phyloP scores from a whole-genome alignment of 768 basidiomycete species.

The Cystobasidiopsis lactophilus region DNA sequence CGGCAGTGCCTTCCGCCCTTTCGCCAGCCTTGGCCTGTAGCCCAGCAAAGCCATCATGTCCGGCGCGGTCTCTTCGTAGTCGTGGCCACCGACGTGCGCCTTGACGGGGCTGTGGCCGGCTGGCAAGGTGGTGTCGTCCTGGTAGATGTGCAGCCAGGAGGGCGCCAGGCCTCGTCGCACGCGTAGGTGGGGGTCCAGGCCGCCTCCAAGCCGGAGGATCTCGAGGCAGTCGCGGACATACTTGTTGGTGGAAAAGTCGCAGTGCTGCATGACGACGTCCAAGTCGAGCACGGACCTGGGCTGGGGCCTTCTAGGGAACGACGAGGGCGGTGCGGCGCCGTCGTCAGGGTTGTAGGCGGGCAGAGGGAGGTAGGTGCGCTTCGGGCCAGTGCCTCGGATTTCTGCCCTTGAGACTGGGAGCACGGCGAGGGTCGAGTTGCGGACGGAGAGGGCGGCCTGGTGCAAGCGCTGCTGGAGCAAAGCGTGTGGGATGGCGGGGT shows the following conservation, averaged over 20 bases:
- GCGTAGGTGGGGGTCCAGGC: slow-evolving; percentile 59
- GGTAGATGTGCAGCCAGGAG: slow-evolving; percentile 72
- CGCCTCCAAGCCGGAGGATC: slow-evolving; percentile 69
- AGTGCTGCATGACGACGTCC: slow-evolving; percentile 76
- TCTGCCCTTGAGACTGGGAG: no score
- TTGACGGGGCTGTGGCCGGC: background rate
- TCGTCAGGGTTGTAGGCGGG: background rate
- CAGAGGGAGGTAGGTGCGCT: slow-evolving; percentile 25
- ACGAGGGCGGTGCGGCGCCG: slow-evolving; percentile 33
- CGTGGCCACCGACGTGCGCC: background rate
- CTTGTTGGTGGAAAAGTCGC: slow-evolving; percentile 66
- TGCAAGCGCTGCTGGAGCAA: no score
- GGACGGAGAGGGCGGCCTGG: no score
- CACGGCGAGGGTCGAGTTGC: background rate
- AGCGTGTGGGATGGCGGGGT: slow-evolving; percentile 44
- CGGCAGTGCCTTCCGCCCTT: no score
- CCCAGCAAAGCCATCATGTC: slow-evolving; percentile 8
- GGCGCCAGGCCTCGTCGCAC: slow-evolving; percentile 53
- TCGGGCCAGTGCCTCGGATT: slow-evolving; percentile 33
- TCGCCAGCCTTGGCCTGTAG: background rate
- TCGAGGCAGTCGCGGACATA: slow-evolving; percentile 96
- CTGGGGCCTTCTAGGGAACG: slow-evolving; percentile 69
- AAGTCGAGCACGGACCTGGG: slow-evolving; percentile 70
- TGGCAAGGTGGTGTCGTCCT: slow-evolving; percentile 30
- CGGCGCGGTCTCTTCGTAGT: background rate